Conservation (phyloP, 208 protist species). For the Leishmania mexicana region DNA sequence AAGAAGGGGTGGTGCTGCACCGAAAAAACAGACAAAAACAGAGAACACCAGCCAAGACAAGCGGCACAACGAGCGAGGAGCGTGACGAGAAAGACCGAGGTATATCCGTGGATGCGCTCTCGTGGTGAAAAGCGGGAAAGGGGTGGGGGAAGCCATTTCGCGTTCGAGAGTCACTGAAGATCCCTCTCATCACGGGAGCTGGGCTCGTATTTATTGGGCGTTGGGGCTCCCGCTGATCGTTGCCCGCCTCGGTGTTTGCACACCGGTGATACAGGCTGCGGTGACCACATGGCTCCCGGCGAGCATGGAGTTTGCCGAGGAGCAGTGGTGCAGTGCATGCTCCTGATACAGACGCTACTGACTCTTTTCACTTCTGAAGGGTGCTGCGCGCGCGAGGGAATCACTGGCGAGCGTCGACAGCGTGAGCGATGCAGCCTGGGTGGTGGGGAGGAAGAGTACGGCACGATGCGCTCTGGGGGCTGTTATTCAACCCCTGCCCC, state of each 20-base stretch:
- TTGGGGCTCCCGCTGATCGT: neutral
- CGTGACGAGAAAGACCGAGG: neutral
- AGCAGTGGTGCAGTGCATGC: neutral
- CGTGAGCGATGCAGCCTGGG: neutral
- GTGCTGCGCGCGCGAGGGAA: neutral
- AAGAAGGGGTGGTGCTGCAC: conserved; percentile 12
- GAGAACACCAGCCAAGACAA: neutral
- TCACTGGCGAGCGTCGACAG: neutral
- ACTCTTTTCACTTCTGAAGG: neutral
- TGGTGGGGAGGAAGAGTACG: neutral
- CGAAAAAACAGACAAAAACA: conserved; percentile 4
- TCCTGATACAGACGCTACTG: neutral
- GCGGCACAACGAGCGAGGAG: neutral
- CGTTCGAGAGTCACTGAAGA: neutral
- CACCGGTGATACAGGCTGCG: neutral
- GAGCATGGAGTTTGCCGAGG: neutral
- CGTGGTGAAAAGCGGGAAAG: neutral
- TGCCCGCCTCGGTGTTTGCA: neutral
- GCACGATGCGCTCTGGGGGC: neutral
- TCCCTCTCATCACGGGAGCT: neutral
- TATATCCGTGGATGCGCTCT: neutral
- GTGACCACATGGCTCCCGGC: neutral
- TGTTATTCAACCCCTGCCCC: neutral
- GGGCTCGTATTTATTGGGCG: neutral
- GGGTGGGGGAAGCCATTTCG: neutral